Evolutionary conservation across 176 grass and related monocot species (phyloP), one percentile per base, ranked within the genome.

Genomic region (Ampelocalamus luodianensis): DNA sequence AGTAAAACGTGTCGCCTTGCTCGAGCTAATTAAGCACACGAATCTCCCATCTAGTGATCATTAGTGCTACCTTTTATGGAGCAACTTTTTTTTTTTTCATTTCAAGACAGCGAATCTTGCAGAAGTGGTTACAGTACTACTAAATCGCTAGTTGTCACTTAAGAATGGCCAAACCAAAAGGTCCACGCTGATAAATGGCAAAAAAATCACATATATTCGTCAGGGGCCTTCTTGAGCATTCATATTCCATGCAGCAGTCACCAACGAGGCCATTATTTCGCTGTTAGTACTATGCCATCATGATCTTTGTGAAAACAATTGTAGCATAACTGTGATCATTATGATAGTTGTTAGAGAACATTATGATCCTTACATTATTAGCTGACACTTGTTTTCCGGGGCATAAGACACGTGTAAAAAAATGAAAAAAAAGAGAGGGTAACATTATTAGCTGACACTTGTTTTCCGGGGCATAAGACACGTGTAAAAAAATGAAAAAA

Each of bases 11-110:
- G 44, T 27, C 68, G 10, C 37, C 36, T 69, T 32, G 23, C 36
- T 14, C 27, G 11, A 74, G 4, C 69, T 48, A 46, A 22, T 10
- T 72, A 73, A 50, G 42, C 56, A 62, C 46, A 82, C 5, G 40
- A 73, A 83, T 72, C 68, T 72, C n/a, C 16, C 20, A 39, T 59
- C 18, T 39, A 59, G 18, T 13, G 16, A 73, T 72, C 68, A 32
- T 10, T 22, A 34, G 38, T 12, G 38, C 68, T 15, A 24, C 36
- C n/a, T 82, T 75, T 40, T 2, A 26, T 18, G 32, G 2, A 8
- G 13, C 6, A 71, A 17, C 14, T 15, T 14, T 39, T 20, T 50
- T 20, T 50, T 0, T 63, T 27, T 67, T 50, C 34, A 77, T 76
- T 71, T 66, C 46, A 77, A 64, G 11, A 32, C 34, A 67, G 0